A percentile compares a stretch with the other conserved stretches of the same genome.
These are phyloP conservation scores for Boehmeria nivea DNA, from an alignment of 306 rosid species.

Conservation along the genomic window DNA sequence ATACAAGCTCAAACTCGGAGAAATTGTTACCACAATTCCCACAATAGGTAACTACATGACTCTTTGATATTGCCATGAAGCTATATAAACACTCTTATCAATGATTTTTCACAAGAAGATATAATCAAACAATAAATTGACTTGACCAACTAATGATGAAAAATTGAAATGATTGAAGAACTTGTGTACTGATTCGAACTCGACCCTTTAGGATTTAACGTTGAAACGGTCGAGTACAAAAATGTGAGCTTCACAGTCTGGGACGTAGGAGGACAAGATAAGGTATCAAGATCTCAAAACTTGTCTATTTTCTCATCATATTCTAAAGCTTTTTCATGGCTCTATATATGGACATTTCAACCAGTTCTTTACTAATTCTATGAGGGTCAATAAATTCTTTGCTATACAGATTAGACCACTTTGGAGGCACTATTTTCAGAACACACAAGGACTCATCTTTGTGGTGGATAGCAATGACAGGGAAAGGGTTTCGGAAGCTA, in stretches of 20 bases:
- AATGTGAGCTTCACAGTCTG: constrained; percentile 88
- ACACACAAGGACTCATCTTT: constrained; percentile 76
- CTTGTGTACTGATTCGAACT: not conserved
- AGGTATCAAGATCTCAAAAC: constrained; percentile 40
- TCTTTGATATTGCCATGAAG: not conserved
- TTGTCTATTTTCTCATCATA: too few relatives aligned
- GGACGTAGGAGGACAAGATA: constrained; percentile 96
- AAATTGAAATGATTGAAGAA: too few relatives aligned
- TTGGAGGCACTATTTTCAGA: constrained; percentile 93
- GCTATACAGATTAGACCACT: constrained; percentile 66
- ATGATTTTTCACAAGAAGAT: too few relatives aligned
- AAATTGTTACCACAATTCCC: constrained; percentile 84
- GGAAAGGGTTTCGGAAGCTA: constrained; percentile 75
- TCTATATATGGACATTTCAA: not conserved
- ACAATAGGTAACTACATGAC: constrained; percentile 51
- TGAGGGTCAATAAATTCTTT: not conserved
- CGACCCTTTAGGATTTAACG: constrained; percentile 64
- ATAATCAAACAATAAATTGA: too few relatives aligned
- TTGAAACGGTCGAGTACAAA: constrained; percentile 85
- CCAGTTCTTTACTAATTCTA: not conserved
- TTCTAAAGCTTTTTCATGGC: not conserved
- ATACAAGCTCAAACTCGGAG: constrained; percentile 78
- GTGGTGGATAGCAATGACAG: constrained; percentile 86
- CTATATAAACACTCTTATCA: too few relatives aligned
- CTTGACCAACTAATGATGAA: too few relatives aligned